These are phyloP conservation scores for Tylopilus sp. DNA, from an alignment of 768 basidiomycete species.

Conservation along the genomic window DNA sequence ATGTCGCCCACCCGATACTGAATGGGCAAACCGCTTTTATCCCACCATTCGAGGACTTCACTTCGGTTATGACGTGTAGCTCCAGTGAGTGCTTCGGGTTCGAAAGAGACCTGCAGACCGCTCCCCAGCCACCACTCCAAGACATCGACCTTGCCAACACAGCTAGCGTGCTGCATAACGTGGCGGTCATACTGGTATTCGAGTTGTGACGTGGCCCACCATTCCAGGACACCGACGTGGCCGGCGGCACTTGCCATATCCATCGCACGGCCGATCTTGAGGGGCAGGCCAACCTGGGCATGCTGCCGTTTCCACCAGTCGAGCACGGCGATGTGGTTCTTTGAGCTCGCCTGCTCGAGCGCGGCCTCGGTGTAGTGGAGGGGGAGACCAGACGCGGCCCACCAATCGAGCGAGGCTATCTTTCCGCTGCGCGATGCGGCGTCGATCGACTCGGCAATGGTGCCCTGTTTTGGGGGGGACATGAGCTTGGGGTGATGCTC, in stretches of 20 bases:
- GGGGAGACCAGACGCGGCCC: slow-evolving; percentile 60
- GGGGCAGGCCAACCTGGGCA: slow-evolving; percentile 44
- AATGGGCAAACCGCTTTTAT: slow-evolving; percentile 69
- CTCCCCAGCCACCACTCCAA: slow-evolving; percentile 82
- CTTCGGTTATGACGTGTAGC: slow-evolving; percentile 81
- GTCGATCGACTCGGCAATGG: slow-evolving; percentile 70
- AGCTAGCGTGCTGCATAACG: slow-evolving; percentile 75
- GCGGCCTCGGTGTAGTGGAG: slow-evolving; percentile 79
- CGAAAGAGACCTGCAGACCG: slow-evolving; percentile 73
- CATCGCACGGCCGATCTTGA: slow-evolving; percentile 83
- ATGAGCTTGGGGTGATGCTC: slow-evolving; percentile 60
- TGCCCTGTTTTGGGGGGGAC: slow-evolving; percentile 48
- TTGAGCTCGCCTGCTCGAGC: slow-evolving; percentile 75
- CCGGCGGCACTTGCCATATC: slow-evolving; percentile 82
- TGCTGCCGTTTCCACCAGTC: slow-evolving; percentile 80
- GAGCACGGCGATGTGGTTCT: slow-evolving; percentile 70
- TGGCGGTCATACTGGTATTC: slow-evolving; percentile 77
- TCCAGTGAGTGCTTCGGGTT: slow-evolving; percentile 73
- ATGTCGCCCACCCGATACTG: slow-evolving; percentile 91
- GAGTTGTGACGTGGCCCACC: slow-evolving; percentile 80
- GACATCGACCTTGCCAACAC: slow-evolving; percentile 75
- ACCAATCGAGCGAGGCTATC: slow-evolving; percentile 77
- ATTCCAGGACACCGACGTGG: slow-evolving; percentile 71
- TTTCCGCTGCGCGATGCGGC: slow-evolving; percentile 77
- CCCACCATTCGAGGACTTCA: slow-evolving; percentile 88